A percentile compares a stretch with the other conserved stretches of the same genome.
phyloP scores from a whole-genome alignment of 352 stramenopile species.

The Pythium diclinum region DNA sequence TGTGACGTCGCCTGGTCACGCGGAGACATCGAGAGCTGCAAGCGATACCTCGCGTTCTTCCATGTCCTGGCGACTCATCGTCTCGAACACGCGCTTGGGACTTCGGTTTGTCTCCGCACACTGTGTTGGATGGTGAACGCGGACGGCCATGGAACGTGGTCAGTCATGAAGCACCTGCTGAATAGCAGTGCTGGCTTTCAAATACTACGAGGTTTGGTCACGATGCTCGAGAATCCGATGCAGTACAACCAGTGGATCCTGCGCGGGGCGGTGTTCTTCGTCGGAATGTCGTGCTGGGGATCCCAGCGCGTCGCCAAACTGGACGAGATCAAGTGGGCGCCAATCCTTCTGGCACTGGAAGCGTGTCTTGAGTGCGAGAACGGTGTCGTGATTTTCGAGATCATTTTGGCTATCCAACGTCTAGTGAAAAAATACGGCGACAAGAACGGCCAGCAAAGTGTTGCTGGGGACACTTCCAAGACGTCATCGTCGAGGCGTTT shows the following conservation, averaged over 20 bases:
- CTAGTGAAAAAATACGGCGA: constrained; percentile 87
- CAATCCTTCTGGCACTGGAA: constrained; percentile 69
- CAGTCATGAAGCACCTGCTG: constrained; percentile 77
- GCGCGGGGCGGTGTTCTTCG: constrained; percentile 80
- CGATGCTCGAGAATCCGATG: constrained; percentile 64
- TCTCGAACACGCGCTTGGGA: constrained; percentile 58
- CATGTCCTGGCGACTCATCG: constrained; percentile 62
- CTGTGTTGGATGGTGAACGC: constrained; percentile 84
- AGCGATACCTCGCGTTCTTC: constrained; percentile 72
- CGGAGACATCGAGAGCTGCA: constrained; percentile 70
- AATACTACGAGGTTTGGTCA: constrained; percentile 63
- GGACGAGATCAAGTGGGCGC: constrained; percentile 70
- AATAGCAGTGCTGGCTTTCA: constrained; percentile 61
- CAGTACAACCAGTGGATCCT: constrained; percentile 69
- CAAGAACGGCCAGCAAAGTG: background rate
- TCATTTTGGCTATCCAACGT: constrained; percentile 82
- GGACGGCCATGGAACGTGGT: constrained; percentile 80
- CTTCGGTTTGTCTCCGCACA: constrained; percentile 59
- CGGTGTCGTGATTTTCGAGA: constrained; percentile 82
- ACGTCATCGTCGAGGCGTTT: constrained; percentile 3
- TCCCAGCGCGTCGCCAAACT: constrained; percentile 74
- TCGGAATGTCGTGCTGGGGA: constrained; percentile 88
- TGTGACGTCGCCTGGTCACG: constrained; percentile 73
- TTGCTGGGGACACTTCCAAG: background rate
- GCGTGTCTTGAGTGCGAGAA: constrained; percentile 57